Percentiles rank a stretch among this genome's conserved stretches.
These are phyloP conservation scores for Rhypophila decipiens DNA, from an alignment of 495 filamentous ascomycete species.

Conservation along the genomic window DNA sequence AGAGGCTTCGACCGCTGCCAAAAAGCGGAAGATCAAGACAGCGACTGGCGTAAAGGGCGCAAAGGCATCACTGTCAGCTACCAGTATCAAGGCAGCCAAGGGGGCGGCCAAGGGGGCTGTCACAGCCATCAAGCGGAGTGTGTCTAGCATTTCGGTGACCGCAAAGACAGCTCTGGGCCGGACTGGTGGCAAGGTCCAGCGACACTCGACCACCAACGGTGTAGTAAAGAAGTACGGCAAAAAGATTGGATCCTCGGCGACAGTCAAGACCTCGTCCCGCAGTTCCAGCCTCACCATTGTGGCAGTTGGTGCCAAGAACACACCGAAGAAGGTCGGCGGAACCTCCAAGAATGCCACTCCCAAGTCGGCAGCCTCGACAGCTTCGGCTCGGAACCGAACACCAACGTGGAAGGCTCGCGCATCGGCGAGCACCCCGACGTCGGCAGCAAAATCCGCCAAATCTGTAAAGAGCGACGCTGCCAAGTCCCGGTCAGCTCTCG, in stretches of 20 bases:
- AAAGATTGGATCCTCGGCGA: conserved; percentile 5
- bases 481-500: neutral
- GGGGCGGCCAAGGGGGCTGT: conserved; percentile 21
- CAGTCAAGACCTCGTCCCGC: conserved; percentile 5
- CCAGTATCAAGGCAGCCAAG: conserved; percentile 21
- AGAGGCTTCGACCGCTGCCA: conserved; percentile 10
- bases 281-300: conserved; percentile 19
- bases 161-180: conserved; percentile 18
- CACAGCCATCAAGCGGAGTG: conserved; percentile 29
- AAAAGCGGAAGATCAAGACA: conserved; percentile 23
- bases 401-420: neutral
- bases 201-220: neutral
- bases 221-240: conserved; percentile 4
- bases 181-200: neutral
- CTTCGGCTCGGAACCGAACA: neutral
- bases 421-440: neutral
- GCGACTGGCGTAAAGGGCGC: conserved; percentile 16
- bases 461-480: neutral
- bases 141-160: conserved; percentile 32
- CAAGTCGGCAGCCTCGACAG: neutral
- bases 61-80: conserved; percentile 9
- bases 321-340: conserved; percentile 8
- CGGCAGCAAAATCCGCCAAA: neutral
- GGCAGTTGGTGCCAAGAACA: conserved; percentile 8
- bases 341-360: neutral